Base-by-base conservation (phyloP, 2,329 filamentous ascomycete genomes). In the Aspergillus neotritici region DNA sequence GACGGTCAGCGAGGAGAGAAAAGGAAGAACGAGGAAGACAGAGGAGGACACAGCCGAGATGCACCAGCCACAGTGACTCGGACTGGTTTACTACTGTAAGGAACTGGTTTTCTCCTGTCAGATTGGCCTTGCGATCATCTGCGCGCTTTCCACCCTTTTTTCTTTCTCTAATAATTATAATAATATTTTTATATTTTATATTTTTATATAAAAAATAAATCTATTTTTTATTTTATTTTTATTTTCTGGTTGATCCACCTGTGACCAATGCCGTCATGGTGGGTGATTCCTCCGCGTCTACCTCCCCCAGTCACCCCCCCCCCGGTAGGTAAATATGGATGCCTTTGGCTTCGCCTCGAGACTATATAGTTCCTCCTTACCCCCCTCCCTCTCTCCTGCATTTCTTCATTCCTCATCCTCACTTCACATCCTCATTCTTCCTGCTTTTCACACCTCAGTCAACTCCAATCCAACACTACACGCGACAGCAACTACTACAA, bases 241-340 rank as follows among this genome's bases (percentile, higher is more conserved):
- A n/a, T 13, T 17, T 35, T 35, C 37, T n/a, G n/a, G n/a, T n/a
- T n/a, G n/a, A n/a, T n/a, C n/a, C 30, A 30, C 47, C 38, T 49
- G 44, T 52, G 50, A 54, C 45, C 47, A 53, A 47, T 49, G 48
- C 50, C 40, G 50, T 49, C 50, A 54, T 50, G 37, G 46, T 25
- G 6, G 21, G 7, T 25, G 21, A 25, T 8, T 8, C 21, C 21
- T 25, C 21, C 21, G 21, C 21, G 21, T 9, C 40, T 34, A 38
- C 40, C 43, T 40, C 40, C 30, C 34, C 21, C 25, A 11, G 16
- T 16, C 13, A 29, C 34, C 16, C 29, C 32, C 32, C 21, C 21
- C 33, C 17, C 35, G 33, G 37, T 35, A 39, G 31, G n/a, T 33
- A 16, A 46, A 37, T 33, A 35, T 48, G 47, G 51, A 43, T 51